Base-by-base conservation (phyloP, 2,329 filamentous ascomycete species). In the Pleomassaria siparia region DNA sequence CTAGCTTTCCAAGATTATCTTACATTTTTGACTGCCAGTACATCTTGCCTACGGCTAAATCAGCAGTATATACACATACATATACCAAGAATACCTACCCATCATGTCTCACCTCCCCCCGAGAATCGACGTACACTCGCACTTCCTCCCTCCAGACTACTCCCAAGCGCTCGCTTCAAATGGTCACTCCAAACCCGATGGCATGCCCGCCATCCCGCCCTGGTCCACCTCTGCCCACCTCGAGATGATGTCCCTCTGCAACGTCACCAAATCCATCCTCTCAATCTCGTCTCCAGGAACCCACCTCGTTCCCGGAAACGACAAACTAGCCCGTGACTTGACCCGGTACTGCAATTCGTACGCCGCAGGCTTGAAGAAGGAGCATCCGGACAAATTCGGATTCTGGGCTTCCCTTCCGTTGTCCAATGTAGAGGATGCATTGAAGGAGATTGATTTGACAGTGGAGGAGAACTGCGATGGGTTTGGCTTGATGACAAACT, bases 211-310 rank as follows among this genome's bases (percentile, higher is more conserved):
- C 1, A 69, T 77, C 16, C 75, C 74, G 2, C 36, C 51, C 36
- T 82, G 80, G 80, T 73, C 66, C 33, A 51, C 63, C 11, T 66
- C 74, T 47, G 54, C 57, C 13, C 79, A 83, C 50, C 69, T 82
- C 2, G 61, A 66, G 0, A 67, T 82, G 54, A 83, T 83, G 80
- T 56, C 74, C 35, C 58, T 67, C 1, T 58, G 74, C 48, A 74
- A 75, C 51, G 79, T 84, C 49, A 62, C 62, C 5, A 80, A 76
- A 55, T 78, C 78, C 10, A 77, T 83, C 28, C 63, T 84, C 10
- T 80, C 76, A 55, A 76, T 83, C 58, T 78, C 75, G 4, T 76
- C 76, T 0, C 81, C 81, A 0, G 80, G 80, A 12, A 78, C 75
- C 0, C 67, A 79, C 48, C 67, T 84, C 13, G 64, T 66, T 0